These are phyloP conservation scores for Chaetomidium leptoderma DNA, from an alignment of 495 filamentous ascomycete species.

Conservation along the genomic window DNA sequence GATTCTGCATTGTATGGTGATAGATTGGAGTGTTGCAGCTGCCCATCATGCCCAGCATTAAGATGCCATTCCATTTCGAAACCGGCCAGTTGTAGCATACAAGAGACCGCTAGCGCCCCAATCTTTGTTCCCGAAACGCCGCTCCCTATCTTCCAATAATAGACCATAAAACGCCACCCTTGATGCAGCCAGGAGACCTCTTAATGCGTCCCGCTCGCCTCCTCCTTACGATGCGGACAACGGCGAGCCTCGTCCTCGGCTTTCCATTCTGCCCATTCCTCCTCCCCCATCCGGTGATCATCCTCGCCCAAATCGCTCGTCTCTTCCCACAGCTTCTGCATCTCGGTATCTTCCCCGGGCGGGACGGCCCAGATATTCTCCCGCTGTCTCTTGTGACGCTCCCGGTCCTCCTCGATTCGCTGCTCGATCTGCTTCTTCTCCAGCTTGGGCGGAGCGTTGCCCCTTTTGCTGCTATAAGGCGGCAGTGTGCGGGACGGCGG, in stretches of 20 bases:
- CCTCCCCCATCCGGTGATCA: conserved; percentile 65
- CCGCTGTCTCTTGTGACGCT: conserved; percentile 83
- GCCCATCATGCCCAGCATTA: too few relatives aligned
- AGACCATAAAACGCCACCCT: not conserved
- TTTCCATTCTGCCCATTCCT: conserved; percentile 63
- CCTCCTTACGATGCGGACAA: conserved; percentile 23
- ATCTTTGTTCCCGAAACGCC: not conserved
- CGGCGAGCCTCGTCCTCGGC: conserved; percentile 5
- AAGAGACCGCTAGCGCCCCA: not conserved
- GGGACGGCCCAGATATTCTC: conserved; percentile 88
- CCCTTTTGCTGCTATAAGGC: conserved; percentile 20
- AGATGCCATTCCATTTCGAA: too few relatives aligned
- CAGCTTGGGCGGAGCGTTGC: conserved; percentile 36
- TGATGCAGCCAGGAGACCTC: not conserved
- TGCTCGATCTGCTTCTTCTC: conserved; percentile 91
- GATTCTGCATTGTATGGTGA: not conserved
- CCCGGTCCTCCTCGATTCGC: conserved; percentile 92
- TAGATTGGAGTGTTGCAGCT: not conserved
- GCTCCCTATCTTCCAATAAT: not conserved
- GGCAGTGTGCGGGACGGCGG: conserved; percentile 30
- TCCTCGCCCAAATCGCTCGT: conserved; percentile 78
- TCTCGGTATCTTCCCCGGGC: conserved; percentile 62
- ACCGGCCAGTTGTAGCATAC: too few relatives aligned
- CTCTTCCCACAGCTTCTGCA: conserved; percentile 65
- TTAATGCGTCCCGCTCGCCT: conserved; percentile 9